Evolutionary conservation across 805 yeast genomes (phyloP), one percentile per base, ranked within the genome.

Genomic region (Lipomyces mesembrius): DNA sequence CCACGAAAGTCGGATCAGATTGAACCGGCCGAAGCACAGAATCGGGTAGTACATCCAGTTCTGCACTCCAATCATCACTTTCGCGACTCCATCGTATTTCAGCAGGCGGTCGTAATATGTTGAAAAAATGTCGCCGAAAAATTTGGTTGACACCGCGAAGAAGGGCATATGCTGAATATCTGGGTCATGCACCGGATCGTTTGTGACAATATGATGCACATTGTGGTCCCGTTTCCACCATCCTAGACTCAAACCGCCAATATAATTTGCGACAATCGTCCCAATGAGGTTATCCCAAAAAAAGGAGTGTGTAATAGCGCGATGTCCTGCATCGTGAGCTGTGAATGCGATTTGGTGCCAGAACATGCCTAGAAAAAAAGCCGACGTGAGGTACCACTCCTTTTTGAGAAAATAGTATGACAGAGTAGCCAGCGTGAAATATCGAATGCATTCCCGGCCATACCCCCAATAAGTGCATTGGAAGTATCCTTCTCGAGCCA

Each of bases 211-310:
- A 76, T 92, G 97, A 77, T 92, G 97, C n/a, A 92, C 96, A 76
- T 92, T 92, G 78, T 92, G 97, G 77, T 90, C 92, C 61, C 93
- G 82, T 73, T 92, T 92, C 97, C 97, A 92, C 97, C 97, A 92
- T 1, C 97, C 96, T 25, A 91, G 75, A 57, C 96, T 90, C 54
- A 92, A 81, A 0, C 97, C 97, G n/a, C 97, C 97, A 61, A 87
- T 78, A 81, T 83, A 92, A 69, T 90, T 86, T 0, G 97, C 96
- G 60, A 92, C 81, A 1, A 85, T 60, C 77, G 88, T 85, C 0
- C 96, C 96, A 65, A 90, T 81, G 22, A 89, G 75, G 74, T 88
- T 92, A 77, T 92, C 97, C 9, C 85, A 57, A 71, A 87, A 89
- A 77, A 89, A 92, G 73, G 89, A 81, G 76, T 92, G 97, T 0